Evolutionary conservation across 352 stramenopile species (phyloP).

Genomic region (Globisporangium cederbergense): DNA sequence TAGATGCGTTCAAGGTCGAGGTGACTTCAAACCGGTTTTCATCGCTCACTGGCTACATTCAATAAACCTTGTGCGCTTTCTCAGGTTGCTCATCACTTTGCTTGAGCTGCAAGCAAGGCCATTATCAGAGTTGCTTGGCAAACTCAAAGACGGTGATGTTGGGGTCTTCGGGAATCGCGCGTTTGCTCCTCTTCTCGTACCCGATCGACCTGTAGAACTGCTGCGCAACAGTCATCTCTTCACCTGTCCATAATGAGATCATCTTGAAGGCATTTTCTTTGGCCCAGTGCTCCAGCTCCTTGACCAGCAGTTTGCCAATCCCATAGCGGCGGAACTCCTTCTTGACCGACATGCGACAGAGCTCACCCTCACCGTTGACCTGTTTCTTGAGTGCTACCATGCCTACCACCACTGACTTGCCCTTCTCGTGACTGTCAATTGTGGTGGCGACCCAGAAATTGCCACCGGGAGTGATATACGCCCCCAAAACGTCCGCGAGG

Average conservation of each 20-base stretch:
- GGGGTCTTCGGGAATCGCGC: slow-evolving; percentile 32
- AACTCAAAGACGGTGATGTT: slow-evolving; percentile 32
- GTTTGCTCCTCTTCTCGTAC: slow-evolving; percentile 24
- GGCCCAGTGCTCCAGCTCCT: slow-evolving; percentile 39
- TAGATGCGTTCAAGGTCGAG: no score
- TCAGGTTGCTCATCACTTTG: no score
- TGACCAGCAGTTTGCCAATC: slow-evolving; percentile 33
- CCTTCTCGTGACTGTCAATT: not conserved
- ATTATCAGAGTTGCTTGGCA: slow-evolving; percentile 26
- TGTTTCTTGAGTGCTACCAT: slow-evolving; percentile 42
- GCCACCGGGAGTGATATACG: slow-evolving; percentile 20
- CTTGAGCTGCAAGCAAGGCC: no score
- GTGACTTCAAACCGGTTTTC: no score
- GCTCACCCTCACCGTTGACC: slow-evolving; percentile 25
- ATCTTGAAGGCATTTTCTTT: slow-evolving; percentile 24
- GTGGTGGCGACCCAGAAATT: slow-evolving; percentile 39
- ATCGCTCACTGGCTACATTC: no score
- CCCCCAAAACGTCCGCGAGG: slow-evolving; percentile 5
- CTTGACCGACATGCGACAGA: slow-evolving; percentile 44
- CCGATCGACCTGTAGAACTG: slow-evolving; percentile 35
- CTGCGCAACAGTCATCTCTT: slow-evolving; percentile 29
- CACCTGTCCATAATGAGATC: slow-evolving; percentile 34
- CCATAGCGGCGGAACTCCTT: slow-evolving; percentile 32
- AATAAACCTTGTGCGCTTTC: no score
- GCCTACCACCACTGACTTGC: slow-evolving; percentile 23